phyloP scores from a whole-genome alignment of 768 basidiomycete genomes.

The Piloderma croceum region DNA sequence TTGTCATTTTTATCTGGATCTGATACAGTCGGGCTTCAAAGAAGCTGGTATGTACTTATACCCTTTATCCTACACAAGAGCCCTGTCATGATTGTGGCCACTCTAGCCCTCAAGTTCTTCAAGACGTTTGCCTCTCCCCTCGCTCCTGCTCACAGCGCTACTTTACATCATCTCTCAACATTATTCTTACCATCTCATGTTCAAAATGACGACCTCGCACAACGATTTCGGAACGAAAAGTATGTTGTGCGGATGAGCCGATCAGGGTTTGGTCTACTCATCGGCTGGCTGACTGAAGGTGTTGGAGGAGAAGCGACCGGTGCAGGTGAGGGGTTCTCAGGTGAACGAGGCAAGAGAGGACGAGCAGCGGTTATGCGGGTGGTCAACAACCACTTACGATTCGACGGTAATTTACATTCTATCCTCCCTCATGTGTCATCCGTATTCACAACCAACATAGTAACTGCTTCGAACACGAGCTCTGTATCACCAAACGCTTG shows the following conservation, averaged over 20 bases:
- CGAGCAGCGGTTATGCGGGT: constrained; percentile 89
- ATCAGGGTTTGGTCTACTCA: constrained; percentile 84
- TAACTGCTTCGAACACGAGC: constrained; percentile 65
- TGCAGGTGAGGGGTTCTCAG: constrained; percentile 70
- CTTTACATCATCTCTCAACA: constrained; percentile 73
- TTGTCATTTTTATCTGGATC: constrained; percentile 93
- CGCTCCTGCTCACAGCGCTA: constrained; percentile 56
- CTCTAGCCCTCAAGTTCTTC: constrained; percentile 69
- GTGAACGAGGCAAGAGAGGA: constrained; percentile 77
- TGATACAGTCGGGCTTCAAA: constrained; percentile 85
- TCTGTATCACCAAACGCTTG: constrained; percentile 59
- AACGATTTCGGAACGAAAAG: constrained; percentile 84
- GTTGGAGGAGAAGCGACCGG: constrained; percentile 82
- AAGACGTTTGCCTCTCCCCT: constrained; percentile 64
- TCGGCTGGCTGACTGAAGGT: constrained; percentile 96
- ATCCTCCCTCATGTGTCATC: neutral
- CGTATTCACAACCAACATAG: constrained; percentile 30
- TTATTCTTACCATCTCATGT: constrained; percentile 81
- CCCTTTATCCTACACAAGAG: constrained; percentile 8
- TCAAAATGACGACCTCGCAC: constrained; percentile 73
- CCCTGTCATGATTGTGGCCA: no score
- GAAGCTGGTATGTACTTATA: constrained; percentile 64
- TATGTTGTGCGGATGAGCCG: constrained; percentile 87
- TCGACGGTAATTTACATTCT: constrained; percentile 68
- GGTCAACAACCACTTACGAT: constrained; percentile 87